Evolutionary conservation across 345 rosid genomes (phyloP).

Genomic region (Salix exigua): DNA sequence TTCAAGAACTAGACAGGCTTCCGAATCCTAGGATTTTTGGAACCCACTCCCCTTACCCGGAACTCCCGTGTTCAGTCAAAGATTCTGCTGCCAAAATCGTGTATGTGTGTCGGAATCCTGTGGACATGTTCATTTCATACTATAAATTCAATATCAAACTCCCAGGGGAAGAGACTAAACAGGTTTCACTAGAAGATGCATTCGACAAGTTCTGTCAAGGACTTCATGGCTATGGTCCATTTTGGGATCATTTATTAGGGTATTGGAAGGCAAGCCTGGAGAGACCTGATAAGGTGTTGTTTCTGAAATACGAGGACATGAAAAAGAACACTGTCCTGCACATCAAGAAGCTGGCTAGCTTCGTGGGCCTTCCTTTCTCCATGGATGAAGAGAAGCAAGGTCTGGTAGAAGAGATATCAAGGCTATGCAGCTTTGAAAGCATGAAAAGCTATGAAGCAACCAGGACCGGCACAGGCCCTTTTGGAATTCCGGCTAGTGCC

Average conservation of each 20-base stretch:
- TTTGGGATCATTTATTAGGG: conserved; percentile 31
- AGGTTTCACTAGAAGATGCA: conserved; percentile 3
- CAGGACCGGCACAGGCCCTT: conserved; percentile 27
- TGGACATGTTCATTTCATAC: too few species aligned
- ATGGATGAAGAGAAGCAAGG: conserved; percentile 16
- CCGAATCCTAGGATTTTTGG: too few species aligned
- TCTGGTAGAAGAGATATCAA: conserved; percentile 22
- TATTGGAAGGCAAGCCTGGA: conserved; percentile 29
- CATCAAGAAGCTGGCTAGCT: too few species aligned
- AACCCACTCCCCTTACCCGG: too few species aligned
- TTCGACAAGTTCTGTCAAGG: conserved; percentile 32
- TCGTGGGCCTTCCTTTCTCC: conserved; percentile 21
- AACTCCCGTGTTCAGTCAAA: too few species aligned
- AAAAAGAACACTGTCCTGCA: not conserved
- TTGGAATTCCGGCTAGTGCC: conserved; percentile 15
- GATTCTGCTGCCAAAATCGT: too few species aligned
- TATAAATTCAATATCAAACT: too few species aligned
- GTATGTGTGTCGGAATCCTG: too few species aligned
- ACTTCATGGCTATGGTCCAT: conserved; percentile 27
- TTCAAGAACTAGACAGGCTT: too few species aligned
- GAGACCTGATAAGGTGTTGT: conserved; percentile 21
- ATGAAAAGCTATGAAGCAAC: conserved; percentile 40
- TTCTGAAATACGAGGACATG: conserved; percentile 40
- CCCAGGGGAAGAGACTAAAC: too few species aligned
- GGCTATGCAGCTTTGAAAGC: conserved; percentile 43